A percentile compares a stretch with the other conserved stretches of the same genome.
phyloP scores from a whole-genome alignment of 306 rosid genomes.

The Canavalia gladiata region DNA sequence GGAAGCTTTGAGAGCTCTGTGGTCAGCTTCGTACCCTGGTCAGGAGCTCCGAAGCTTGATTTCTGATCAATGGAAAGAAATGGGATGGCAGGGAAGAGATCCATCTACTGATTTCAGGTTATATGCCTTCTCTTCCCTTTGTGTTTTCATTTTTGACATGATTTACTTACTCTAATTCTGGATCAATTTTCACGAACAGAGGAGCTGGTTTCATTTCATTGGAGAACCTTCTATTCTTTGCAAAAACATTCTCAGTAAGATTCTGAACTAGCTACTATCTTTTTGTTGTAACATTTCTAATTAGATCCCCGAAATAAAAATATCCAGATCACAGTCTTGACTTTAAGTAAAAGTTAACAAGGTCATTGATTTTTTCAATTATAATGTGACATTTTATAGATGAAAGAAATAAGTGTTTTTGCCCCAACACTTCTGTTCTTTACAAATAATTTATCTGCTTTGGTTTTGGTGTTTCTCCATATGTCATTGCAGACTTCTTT shows the following conservation, averaged over 20 bases:
- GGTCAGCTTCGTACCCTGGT: slow-evolving; percentile 81
- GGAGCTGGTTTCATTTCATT: slow-evolving; percentile 94
- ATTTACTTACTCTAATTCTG: slow-evolving; percentile 21
- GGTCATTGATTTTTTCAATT: neutral
- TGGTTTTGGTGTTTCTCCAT: slow-evolving; percentile 10
- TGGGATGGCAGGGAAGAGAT: slow-evolving; percentile 99
- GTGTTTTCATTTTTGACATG: slow-evolving; percentile 16
- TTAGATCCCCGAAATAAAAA: neutral
- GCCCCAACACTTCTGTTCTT: neutral
- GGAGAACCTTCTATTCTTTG: slow-evolving; percentile 93
- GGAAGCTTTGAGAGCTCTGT: slow-evolving; percentile 89
- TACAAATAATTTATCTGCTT: neutral
- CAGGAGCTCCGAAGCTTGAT: slow-evolving; percentile 81
- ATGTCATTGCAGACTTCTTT: slow-evolving; percentile 66
- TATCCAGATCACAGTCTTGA: neutral
- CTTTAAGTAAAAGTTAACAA: neutral
- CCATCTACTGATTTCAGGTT: slow-evolving; percentile 98
- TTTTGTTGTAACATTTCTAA: neutral
- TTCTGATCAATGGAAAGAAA: slow-evolving; percentile 96
- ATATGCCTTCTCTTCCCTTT: slow-evolving; percentile 22
- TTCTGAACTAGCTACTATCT: slow-evolving; percentile 32
- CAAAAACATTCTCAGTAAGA: slow-evolving; percentile 80
- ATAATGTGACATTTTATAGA: neutral
- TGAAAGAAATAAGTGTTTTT: neutral
- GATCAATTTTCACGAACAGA: slow-evolving; percentile 58